Conservation (phyloP, 306 rosid species). For the Arachis hypogaea region DNA sequence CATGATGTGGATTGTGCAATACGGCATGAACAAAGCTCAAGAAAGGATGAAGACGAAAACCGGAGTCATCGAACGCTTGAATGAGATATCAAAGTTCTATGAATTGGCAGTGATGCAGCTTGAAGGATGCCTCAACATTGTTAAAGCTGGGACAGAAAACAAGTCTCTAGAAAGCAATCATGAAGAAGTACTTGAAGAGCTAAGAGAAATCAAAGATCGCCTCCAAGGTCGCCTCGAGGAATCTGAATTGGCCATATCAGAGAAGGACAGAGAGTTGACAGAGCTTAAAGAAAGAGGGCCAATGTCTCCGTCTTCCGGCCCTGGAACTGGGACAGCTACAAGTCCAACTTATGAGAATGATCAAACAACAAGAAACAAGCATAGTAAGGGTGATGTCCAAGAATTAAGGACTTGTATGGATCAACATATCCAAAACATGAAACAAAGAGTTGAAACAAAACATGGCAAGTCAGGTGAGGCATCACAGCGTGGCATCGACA, state of each 20-base stretch:
- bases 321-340: constrained; percentile 36
- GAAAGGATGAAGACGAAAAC: constrained; percentile 67
- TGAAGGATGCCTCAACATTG: constrained; percentile 81
- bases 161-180: constrained; percentile 55
- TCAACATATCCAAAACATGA: constrained; percentile 59
- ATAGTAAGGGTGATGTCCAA: constrained; percentile 41
- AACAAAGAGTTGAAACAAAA: constrained; percentile 58
- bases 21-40: constrained; percentile 85
- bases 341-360: constrained; percentile 39
- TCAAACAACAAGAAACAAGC: constrained; percentile 26
- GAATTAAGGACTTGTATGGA: constrained; percentile 53
- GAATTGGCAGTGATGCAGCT: constrained; percentile 88
- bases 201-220: constrained; percentile 67
- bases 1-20: constrained; percentile 82
- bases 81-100: constrained; percentile 82
- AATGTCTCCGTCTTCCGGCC: constrained; percentile 41
- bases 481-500: constrained; percentile 46
- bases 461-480: constrained; percentile 30
- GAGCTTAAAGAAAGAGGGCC: constrained; percentile 58
- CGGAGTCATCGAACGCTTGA: constrained; percentile 70
- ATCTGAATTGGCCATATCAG: constrained; percentile 63
- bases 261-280: constrained; percentile 67
- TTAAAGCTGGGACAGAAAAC: constrained; percentile 57
- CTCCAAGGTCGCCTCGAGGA: constrained; percentile 71
- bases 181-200: constrained; percentile 65